Conservation (phyloP, 441 rosid species). For the Euphorbia celastroides region DNA sequence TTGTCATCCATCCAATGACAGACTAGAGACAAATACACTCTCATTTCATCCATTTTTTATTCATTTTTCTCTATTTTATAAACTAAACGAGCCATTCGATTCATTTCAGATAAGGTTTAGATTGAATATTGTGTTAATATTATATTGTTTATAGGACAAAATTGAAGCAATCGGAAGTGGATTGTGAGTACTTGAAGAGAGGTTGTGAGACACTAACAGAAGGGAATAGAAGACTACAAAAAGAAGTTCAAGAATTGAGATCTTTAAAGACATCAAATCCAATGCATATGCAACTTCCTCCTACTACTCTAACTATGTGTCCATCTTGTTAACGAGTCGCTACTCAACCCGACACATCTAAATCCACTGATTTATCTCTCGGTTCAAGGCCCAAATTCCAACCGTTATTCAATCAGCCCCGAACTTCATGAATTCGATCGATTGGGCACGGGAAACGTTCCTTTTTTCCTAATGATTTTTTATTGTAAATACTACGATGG, state of each 20-base stretch:
- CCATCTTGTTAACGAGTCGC: slow-evolving; percentile 90
- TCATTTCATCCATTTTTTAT: too few relatives aligned
- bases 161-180: slow-evolving; percentile 91
- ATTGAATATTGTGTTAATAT: background rate
- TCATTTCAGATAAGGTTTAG: background rate
- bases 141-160: slow-evolving; percentile 53
- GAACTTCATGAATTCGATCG: background rate
- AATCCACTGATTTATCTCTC: slow-evolving; percentile 10
- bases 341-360: slow-evolving; percentile 8
- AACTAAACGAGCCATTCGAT: background rate
- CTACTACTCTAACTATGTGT: slow-evolving; percentile 95
- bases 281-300: slow-evolving; percentile 80
- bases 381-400: slow-evolving; percentile 14
- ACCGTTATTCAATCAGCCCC: slow-evolving; percentile 15
- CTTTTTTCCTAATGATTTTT: background rate
- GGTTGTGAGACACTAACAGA: slow-evolving; percentile 81
- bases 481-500: slow-evolving; percentile 4
- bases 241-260: slow-evolving; percentile 78
- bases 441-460: too few relatives aligned
- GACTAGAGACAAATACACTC: too few relatives aligned
- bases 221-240: slow-evolving; percentile 83
- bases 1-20: too few relatives aligned
- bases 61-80: too few relatives aligned
- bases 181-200: slow-evolving; percentile 85
- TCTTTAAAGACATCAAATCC: slow-evolving; percentile 72